Conservation (phyloP, 257 asterid species). For the Solanum corneliomulleri region DNA sequence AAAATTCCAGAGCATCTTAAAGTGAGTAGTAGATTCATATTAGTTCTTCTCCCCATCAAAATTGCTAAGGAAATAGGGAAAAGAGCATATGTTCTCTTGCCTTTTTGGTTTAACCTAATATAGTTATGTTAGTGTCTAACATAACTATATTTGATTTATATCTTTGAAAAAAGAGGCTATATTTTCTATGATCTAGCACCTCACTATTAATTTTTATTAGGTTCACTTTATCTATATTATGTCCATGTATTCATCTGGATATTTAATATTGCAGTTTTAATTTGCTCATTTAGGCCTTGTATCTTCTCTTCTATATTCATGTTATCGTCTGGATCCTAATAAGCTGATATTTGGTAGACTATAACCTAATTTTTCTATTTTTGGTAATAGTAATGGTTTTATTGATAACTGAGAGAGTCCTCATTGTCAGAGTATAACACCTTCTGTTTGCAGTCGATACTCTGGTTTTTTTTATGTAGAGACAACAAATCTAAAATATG, state of each 20-base stretch:
- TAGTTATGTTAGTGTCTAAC: neutral
- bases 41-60: neutral
- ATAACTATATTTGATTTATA: neutral
- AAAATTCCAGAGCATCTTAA: slow-evolving; percentile 89
- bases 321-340: neutral
- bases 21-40: slow-evolving; percentile 26
- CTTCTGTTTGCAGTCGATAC: neutral
- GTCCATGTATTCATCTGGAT: neutral
- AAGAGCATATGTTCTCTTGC: neutral
- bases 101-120: neutral
- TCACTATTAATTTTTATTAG: neutral
- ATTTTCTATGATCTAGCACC: neutral
- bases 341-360: neutral
- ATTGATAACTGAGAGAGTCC: neutral
- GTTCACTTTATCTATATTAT: neutral
- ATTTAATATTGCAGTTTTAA: neutral
- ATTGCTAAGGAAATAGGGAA: neutral
- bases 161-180: neutral
- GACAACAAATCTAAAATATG: neutral
- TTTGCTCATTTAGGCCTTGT: neutral
- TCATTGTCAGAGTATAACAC: neutral
- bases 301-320: neutral
- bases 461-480: neutral
- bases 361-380: neutral
- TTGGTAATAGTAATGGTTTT: neutral